phyloP scores from a whole-genome alignment of 208 protist species.

The Jaenimonas drosophilae region DNA sequence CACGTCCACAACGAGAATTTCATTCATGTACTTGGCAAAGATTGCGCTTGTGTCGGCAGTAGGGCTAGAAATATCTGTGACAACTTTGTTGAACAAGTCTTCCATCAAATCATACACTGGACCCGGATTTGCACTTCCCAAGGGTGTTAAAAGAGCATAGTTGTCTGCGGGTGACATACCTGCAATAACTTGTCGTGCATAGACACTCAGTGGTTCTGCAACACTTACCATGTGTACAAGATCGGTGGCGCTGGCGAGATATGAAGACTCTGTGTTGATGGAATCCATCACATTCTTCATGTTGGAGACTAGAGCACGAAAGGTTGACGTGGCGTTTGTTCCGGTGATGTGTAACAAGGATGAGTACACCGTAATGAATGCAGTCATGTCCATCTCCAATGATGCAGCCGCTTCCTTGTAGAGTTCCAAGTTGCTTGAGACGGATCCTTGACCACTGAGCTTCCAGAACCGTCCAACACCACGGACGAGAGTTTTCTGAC shows the following conservation, averaged over 20 bases:
- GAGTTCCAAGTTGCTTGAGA: neutral
- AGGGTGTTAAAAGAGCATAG: neutral
- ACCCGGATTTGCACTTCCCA: neutral
- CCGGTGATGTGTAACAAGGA: too few species aligned
- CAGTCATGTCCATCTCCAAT: too few species aligned
- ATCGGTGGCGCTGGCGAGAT: too few species aligned
- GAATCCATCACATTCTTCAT: too few species aligned
- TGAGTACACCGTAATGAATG: too few species aligned
- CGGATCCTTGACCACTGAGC: neutral
- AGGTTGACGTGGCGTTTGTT: too few species aligned
- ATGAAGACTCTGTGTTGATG: too few species aligned
- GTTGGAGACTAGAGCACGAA: too few species aligned
- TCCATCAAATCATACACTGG: neutral
- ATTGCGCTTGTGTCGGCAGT: neutral
- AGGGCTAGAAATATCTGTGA: neutral
- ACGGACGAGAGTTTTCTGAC: neutral
- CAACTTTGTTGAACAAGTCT: neutral
- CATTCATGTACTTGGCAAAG: neutral
- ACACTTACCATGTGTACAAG: too few species aligned
- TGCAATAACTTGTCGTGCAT: too few species aligned
- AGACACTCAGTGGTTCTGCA: too few species aligned
- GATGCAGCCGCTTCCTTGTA: neutral
- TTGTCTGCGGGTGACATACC: too few species aligned
- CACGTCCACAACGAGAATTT: neutral
- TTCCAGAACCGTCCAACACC: neutral